phyloP scores from a whole-genome alignment of 108 stramenopile species.

The Schizochytrium sp. region DNA sequence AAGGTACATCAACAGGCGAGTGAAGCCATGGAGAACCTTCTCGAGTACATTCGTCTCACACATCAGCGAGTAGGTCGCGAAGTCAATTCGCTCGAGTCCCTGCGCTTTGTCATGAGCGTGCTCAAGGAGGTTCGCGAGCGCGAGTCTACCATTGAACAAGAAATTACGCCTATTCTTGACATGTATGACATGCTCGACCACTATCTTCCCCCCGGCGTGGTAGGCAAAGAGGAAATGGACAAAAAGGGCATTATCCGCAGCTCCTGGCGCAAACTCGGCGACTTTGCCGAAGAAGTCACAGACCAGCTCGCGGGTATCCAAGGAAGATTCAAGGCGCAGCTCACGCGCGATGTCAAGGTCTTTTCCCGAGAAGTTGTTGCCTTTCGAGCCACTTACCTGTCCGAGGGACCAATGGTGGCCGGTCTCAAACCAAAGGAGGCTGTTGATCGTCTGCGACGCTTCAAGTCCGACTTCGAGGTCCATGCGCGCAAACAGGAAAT shows the following conservation, averaged over 20 bases:
- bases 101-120: conserved; percentile 50
- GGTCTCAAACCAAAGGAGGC: conserved; percentile 46
- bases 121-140: conserved; percentile 53
- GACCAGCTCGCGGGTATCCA: conserved; percentile 39
- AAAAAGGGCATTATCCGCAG: conserved; percentile 40
- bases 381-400: conserved; percentile 35
- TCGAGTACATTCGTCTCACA: conserved; percentile 47
- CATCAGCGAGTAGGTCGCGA: conserved; percentile 38
- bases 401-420: conserved; percentile 37
- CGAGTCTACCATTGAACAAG: conserved; percentile 50
- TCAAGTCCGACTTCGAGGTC: conserved; percentile 48
- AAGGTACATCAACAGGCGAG: conserved; percentile 51
- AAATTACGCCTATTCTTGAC: conserved; percentile 53
- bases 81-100: conserved; percentile 45
- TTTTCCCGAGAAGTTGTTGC: conserved; percentile 26
- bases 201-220: conserved; percentile 43
- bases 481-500: conserved; percentile 52
- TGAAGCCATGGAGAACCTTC: conserved; percentile 38
- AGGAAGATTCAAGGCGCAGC: conserved; percentile 48
- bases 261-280: conserved; percentile 47
- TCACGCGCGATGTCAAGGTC: conserved; percentile 44
- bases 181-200: conserved; percentile 59
- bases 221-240: conserved; percentile 52
- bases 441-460: conserved; percentile 46
- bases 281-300: conserved; percentile 47